Base-by-base conservation (phyloP, 768 basidiomycete genomes). In the Cystobasidium ongulense region DNA sequence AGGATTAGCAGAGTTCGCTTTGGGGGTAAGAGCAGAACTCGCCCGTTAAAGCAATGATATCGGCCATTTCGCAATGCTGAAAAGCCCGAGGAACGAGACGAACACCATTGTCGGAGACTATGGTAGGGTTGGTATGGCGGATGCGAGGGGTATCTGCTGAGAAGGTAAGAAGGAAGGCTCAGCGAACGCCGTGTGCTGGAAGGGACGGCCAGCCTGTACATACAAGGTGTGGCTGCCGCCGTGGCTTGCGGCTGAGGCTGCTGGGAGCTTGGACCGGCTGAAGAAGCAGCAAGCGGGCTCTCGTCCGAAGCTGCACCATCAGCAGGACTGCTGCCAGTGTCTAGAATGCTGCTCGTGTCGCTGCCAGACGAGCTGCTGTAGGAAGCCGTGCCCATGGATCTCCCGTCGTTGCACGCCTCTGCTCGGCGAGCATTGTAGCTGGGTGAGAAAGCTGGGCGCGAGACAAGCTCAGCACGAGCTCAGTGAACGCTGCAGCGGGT, bases 31-130 rank as follows among this genome's bases (percentile, higher is more conserved):
- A n/a, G 52, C 46, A 53, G 71, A 27, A 67, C 81, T 77, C 81
- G 94, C 93, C 90, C 82, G 97, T 93, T 76, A 99, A 89, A 75
- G 89, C 84, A 76, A 90, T 89, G 80, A 98, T 86, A 80, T 86
- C 84, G 79, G 96, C 91, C 81, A 91, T 86, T 75, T 87, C 85
- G 76, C 88, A 88, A 79, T 90, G 86, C 84, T 92, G 89, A 83
- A 96, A 96, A 77, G 85, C 85, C 82, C 86, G 83, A 78, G 94
- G 90, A 79, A 97, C 78, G 25, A 74, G 50, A n/a, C 73, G 66
- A 54, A 76, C 54, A 21, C 76, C 78, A 54, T 76, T 75, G 1
- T n/a, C 46, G 4, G 46, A 7, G 46, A 50, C 46, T 8, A 50
- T 50, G 21, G 15, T 38, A 0, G 27, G 59, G 23, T 77, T 38